phyloP scores from a whole-genome alignment of 805 yeast species.

The Yueomyces sp. region DNA sequence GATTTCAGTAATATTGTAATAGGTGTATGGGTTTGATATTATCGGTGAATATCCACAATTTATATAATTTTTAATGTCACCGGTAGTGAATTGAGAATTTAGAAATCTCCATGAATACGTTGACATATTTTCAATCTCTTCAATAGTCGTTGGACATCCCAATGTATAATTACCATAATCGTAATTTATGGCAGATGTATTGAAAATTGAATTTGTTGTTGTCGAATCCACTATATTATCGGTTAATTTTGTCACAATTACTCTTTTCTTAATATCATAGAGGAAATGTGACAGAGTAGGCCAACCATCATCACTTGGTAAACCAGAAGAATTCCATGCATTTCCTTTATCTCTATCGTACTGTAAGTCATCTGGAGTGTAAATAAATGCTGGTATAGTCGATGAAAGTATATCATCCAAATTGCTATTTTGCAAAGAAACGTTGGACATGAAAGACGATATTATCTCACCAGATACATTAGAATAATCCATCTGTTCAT shows the following conservation, averaged over 20 bases:
- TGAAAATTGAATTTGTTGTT: slow-evolving; percentile 14
- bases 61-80: slow-evolving; percentile 27
- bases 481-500: not conserved
- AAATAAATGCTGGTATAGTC: slow-evolving; percentile 13
- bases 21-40: slow-evolving; percentile 27
- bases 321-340: slow-evolving; percentile 9
- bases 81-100: slow-evolving; percentile 31
- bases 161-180: slow-evolving; percentile 10
- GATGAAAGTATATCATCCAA: slow-evolving; percentile 11
- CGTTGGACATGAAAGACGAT: not conserved
- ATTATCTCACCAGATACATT: not conserved
- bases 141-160: slow-evolving; percentile 9
- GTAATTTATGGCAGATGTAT: slow-evolving; percentile 12
- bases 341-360: slow-evolving; percentile 10
- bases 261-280: slow-evolving; percentile 22
- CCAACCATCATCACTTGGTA: slow-evolving; percentile 13
- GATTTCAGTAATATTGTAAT: slow-evolving; percentile 15
- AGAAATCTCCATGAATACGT: slow-evolving; percentile 26
- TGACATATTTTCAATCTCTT: slow-evolving; percentile 5
- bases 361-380: slow-evolving; percentile 17
- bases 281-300: slow-evolving; percentile 27
- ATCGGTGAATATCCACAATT: slow-evolving; percentile 58
- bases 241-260: slow-evolving; percentile 26
- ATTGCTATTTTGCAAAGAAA: slow-evolving; percentile 3
- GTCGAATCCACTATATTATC: slow-evolving; percentile 20